Evolutionary conservation across 768 basidiomycete species (phyloP), one percentile per base, ranked within the genome.

Genomic region (Tylopilus intermedius): DNA sequence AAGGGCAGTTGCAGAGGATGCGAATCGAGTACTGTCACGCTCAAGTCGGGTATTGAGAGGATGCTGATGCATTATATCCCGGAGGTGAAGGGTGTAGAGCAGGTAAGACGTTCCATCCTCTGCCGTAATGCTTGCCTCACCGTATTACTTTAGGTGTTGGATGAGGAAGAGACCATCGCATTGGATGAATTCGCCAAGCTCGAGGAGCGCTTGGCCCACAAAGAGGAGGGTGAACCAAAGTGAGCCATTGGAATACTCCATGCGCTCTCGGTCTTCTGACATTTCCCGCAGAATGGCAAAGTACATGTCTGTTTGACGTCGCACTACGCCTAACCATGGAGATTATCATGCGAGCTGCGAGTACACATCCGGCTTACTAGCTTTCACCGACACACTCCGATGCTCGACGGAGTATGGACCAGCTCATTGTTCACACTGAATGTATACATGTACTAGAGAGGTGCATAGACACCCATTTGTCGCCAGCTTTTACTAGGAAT

Each of bases 1-100:
- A 98, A 98, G 76, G 96, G 96, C 27, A 95, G 93, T 65, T 99
- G 96, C 71, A 76, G 96, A 67, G 96, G 96, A 13, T 98, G 96
- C 68, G 84, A 84, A 58, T 93, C 90, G 30, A 94, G 91, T 67
- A 84, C 90, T 6, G 94, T 98, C 32, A 99, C 96, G 14, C 74
- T 99, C 51, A 99, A 98, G 78, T 84, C 82, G 56, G 96, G 96
- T 8, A 97, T 99, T 49, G 96, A 99, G 73, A 78, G 96, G 57
- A 98, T 99, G 96, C 74, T 99, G 62, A 94, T 92, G 92, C 95
- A 98, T 72, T 98, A 98, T 65, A 92, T 99, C 49, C 95, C 95
- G 2, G 90, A 95, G 71, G 93, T 95, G 37, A 89, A 92, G 69
- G 88, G 84, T 24, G 89, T 94, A 8, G 87, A 93, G 62, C 90